Evolutionary conservation across 1,284 basidiomycete species (phyloP), one percentile per base, ranked within the genome.

Genomic region (Salmacisia buchloeana): DNA sequence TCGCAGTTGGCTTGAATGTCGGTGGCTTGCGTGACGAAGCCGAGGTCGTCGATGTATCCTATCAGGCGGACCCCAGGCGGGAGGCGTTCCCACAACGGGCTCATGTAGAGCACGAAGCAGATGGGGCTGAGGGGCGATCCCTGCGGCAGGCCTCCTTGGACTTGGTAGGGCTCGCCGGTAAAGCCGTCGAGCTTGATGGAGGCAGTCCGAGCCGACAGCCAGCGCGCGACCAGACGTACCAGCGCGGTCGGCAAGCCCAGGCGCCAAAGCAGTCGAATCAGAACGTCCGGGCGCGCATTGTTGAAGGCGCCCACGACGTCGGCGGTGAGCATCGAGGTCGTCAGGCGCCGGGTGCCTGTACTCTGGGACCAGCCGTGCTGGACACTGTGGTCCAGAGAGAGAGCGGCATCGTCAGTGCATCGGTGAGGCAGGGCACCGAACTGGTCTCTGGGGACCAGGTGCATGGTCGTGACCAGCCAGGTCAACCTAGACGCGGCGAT

Each of bases 231-330:
- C 7, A 41, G 43, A 27, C 23, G 4, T 18, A 59, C 21, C 12
- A 59, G 27, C 2, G 33, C 27, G 13, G 18, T 18, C 23, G 58
- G 58, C 2, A 59, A 15, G 34, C 43, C 43, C 12, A 41, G 27
- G 4, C 25, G 4, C 39, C 43, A 41, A 7, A 59, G 58, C 7
- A 34, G 58, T 2, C 2, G 23, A 6, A 46, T 33, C 13, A 59
- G n/a, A 15, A 6, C 13, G 2, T 15, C 58, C 2, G 31, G 58
- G 25, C 18, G 18, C 9, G 21, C 33, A 21, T 41, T 41, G 43
- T 59, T 34, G 43, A 59, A 59, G 5, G 58, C 58, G 33, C 58
- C 58, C 4, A 41, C 39, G 9, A 59, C 58, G 33, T 59, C 58
- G 29, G 13, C 34, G 33, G 21, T 12, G 23, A 59, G 58, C 2